Base-by-base conservation (phyloP, 1,284 basidiomycete species). In the Trichosporon sp. region DNA sequence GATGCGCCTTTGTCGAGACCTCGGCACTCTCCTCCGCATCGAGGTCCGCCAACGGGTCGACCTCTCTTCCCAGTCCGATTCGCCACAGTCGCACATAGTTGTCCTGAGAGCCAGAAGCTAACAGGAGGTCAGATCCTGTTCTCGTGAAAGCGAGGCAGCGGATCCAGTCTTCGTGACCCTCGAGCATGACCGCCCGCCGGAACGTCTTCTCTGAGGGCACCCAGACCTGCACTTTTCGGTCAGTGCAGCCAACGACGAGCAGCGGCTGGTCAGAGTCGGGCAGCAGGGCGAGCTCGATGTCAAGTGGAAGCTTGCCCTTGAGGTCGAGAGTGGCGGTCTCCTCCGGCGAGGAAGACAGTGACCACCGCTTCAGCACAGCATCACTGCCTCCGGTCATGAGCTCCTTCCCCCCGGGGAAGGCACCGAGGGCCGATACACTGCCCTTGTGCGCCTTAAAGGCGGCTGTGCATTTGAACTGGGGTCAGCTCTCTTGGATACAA, bases 81-180 rank as follows among this genome's bases (percentile, higher is more conserved):
- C 88, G 88, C 94, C 94, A 97, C 4, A 97, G 80, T 34, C 94
- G 87, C 61, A 96, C 90, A 37, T 91, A 94, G 16, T 87, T 87
- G 76, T 97, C 95, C 80, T 96, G 94, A 3, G 92, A 92, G 1
- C 92, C 95, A 14, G 92, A 94, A 1, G 95, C 92, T 19, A 97
- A 83, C 0, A 84, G 87, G 69, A 84, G 67, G 60, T 82, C 81
- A 36, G 66, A 40, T 1, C 78, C 69, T 37, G 78, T 75, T 2
- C 74, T 58, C 29, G 84, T 84, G 77, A 96, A 91, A 2, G 88
- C 84, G 27, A 97, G 84, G 65, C 86, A 85, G 67, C 89, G 87
- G 58, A 96, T 84, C 94, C 94, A 98, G 75, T 97, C 94, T 82
- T 95, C 90, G 74, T 98, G 94, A 0, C 94, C 94, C 34, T 90